Evolutionary conservation across 192 early-diverging fungal genomes (phyloP).

Genomic region (Jimgerdemannia flammicorona): DNA sequence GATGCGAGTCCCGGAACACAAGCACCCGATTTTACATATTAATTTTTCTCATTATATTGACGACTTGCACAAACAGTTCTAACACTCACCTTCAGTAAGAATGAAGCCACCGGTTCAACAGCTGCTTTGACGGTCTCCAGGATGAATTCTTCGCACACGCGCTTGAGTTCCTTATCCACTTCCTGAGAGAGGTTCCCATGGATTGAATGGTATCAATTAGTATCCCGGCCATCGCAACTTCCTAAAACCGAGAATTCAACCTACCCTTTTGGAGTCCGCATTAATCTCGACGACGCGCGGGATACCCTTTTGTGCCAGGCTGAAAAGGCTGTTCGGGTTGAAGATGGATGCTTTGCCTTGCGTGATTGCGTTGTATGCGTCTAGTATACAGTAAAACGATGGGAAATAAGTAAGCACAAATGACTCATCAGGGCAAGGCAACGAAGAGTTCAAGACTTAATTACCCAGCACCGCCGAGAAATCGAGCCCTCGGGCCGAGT

Average conservation of each 20-base stretch:
- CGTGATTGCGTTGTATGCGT: slow-evolving; percentile 17
- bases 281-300: slow-evolving; percentile 45
- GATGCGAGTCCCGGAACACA: not conserved
- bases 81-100: slow-evolving; percentile 60
- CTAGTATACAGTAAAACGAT: slow-evolving; percentile 5
- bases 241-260: too few relatives aligned
- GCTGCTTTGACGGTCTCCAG: slow-evolving; percentile 52
- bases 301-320: slow-evolving; percentile 37
- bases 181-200: slow-evolving; percentile 17
- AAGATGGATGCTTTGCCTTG: slow-evolving; percentile 5
- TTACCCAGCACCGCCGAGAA: slow-evolving; percentile 58
- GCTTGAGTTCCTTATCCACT: slow-evolving; percentile 61
- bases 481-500: slow-evolving; percentile 65
- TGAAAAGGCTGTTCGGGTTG: slow-evolving; percentile 32
- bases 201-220: too few relatives aligned
- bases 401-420: slow-evolving; percentile 5
- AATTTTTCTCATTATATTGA: too few relatives aligned
- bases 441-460: slow-evolving; percentile 19
- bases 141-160: slow-evolving; percentile 69
- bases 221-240: too few relatives aligned
- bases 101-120: slow-evolving; percentile 53
- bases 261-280: slow-evolving; percentile 25
- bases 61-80: not conserved
- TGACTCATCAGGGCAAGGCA: slow-evolving; percentile 30
- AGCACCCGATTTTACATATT: too few relatives aligned